phyloP scores from a whole-genome alignment of 2,329 filamentous ascomycete species.

The Raffaelea arxii region DNA sequence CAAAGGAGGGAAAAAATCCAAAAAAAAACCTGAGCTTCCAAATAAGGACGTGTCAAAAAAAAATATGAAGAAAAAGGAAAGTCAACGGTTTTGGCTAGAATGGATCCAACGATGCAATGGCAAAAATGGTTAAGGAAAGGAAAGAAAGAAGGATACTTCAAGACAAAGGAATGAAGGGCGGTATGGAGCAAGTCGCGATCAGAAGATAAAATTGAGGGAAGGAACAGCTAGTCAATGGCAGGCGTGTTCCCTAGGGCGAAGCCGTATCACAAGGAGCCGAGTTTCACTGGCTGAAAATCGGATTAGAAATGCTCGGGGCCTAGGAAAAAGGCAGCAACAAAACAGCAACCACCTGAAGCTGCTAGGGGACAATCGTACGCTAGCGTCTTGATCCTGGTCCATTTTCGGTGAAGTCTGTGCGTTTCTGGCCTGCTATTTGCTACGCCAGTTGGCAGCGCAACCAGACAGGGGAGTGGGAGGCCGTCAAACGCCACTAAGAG shows the following conservation, averaged over 20 bases:
- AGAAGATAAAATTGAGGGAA: background rate
- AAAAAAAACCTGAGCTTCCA: too few relatives aligned
- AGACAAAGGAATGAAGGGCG: background rate
- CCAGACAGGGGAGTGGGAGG: background rate
- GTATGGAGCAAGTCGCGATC: too few relatives aligned
- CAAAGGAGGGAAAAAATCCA: too few relatives aligned
- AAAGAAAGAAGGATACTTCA: background rate
- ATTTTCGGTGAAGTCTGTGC: background rate
- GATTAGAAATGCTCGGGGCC: too few relatives aligned
- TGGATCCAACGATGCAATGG: background rate
- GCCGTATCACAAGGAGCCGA: background rate
- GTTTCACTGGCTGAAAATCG: background rate
- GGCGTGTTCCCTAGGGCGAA: too few relatives aligned
- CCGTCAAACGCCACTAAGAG: background rate
- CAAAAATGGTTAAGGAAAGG: background rate
- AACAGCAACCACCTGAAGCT: background rate
- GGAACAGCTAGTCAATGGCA: background rate
- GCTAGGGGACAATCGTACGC: background rate
- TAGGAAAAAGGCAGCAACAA: background rate
- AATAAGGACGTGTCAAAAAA: too few relatives aligned
- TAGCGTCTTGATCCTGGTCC: background rate
- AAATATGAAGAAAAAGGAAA: background rate
- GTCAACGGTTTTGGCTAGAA: background rate
- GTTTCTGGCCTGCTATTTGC: background rate
- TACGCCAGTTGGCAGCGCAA: slow-evolving; percentile 8